phyloP scores from a whole-genome alignment of 169 alveolate species.

The Plasmodium fragile region DNA sequence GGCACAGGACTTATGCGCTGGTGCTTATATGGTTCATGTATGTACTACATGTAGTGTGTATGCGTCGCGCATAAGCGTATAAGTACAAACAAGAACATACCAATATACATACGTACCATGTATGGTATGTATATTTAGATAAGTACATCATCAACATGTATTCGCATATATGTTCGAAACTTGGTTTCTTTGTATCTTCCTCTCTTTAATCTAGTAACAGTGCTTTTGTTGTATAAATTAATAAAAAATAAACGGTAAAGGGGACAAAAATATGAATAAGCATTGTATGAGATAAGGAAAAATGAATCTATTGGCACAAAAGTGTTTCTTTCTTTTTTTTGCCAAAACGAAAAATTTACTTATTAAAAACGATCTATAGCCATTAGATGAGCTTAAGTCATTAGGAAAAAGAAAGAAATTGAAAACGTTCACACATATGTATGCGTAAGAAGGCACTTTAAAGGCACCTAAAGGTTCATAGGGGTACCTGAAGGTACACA shows the following conservation, averaged over 20 bases:
- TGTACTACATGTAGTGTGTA: background rate
- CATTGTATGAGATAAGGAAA: slow-evolving; percentile 1
- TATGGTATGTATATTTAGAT: background rate
- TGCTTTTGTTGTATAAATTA: background rate
- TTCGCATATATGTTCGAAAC: slow-evolving; percentile 59
- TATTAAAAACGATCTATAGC: slow-evolving; percentile 1
- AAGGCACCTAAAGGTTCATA: background rate
- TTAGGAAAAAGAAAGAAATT: background rate
- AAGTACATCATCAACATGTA: slow-evolving; percentile 8
- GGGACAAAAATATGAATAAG: background rate
- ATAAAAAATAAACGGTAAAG: slow-evolving; percentile 8
- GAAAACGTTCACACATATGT: background rate
- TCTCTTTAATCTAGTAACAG: slow-evolving; percentile 48
- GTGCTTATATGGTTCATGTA: background rate
- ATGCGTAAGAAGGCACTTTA: background rate
- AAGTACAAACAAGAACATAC: background rate
- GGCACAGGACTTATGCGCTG: background rate
- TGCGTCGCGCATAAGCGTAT: background rate
- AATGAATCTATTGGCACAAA: slow-evolving; percentile 23
- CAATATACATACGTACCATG: background rate
- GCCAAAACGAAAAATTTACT: background rate
- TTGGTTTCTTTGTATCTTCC: slow-evolving; percentile 43
- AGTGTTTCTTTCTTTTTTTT: background rate
- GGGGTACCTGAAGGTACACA: background rate
- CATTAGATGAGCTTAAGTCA: background rate